Conservation (phyloP, 2,329 filamentous ascomycete species). For the Claviceps cyperi region DNA sequence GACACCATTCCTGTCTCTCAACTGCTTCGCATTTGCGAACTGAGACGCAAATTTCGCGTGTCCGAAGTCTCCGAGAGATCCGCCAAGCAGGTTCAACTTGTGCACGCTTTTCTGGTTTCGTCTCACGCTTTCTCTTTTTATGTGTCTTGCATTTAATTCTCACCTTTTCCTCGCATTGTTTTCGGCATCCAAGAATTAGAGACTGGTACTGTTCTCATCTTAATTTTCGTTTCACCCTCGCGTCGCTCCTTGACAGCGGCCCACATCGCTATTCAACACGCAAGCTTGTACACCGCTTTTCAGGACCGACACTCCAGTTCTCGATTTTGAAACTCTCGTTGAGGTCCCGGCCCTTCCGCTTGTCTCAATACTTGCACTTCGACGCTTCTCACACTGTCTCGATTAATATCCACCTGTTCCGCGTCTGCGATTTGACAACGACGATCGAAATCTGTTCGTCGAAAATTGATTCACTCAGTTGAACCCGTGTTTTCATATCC, state of each 20-base stretch:
- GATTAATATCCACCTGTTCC: neutral
- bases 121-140: neutral
- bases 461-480: neutral
- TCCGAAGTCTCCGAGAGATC: neutral
- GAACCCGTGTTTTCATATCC: neutral
- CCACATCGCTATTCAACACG: neutral
- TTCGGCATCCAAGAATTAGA: neutral
- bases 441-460: neutral
- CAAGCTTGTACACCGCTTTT: conserved; percentile 3
- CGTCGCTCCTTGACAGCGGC: neutral
- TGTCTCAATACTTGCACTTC: neutral
- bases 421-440: neutral
- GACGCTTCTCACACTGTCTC: neutral
- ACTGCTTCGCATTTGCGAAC: neutral
- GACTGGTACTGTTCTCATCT: neutral
- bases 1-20: neutral
- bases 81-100: neutral
- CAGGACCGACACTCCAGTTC: neutral
- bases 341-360: conserved; percentile 4
- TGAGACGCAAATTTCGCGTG: neutral
- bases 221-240: neutral
- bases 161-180: neutral
- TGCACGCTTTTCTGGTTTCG: neutral
- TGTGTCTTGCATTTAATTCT: neutral
- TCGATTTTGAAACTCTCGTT: neutral